These are phyloP conservation scores for Pleurotus giganteus DNA, from an alignment of 768 basidiomycete genomes.

Conservation along the genomic window DNA sequence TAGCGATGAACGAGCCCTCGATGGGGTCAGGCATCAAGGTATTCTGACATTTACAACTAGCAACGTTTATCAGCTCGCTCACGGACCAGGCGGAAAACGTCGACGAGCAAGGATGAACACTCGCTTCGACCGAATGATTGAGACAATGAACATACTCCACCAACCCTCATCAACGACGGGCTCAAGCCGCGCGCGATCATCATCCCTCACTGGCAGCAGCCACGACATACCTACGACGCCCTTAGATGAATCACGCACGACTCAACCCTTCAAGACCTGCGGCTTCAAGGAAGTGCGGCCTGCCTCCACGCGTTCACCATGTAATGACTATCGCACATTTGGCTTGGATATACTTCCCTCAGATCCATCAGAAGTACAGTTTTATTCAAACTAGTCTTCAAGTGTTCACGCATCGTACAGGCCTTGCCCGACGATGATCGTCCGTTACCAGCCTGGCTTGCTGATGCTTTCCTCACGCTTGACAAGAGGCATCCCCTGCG, in stretches of 20 bases:
- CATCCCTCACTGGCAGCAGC: constrained; percentile 42
- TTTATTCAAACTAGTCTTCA: not conserved
- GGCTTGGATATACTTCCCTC: not conserved
- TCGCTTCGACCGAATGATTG: constrained; percentile 67
- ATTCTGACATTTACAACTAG: not conserved
- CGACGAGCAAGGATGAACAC: constrained; percentile 53
- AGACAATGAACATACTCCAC: constrained; percentile 47
- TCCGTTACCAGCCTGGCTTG: constrained; percentile 56
- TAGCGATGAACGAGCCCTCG: constrained; percentile 12
- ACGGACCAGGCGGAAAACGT: constrained; percentile 37
- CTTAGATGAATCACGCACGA: constrained; percentile 32
- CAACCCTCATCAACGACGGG: constrained; percentile 20
- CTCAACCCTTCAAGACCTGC: too few species aligned
- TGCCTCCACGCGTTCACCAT: not conserved
- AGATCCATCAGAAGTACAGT: constrained; percentile 4
- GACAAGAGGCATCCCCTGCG: constrained; percentile 46
- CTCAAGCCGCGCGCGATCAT: constrained; percentile 35
- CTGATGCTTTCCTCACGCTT: constrained; percentile 47
- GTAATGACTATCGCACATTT: not conserved
- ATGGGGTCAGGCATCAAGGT: constrained; percentile 2
- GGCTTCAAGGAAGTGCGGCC: not conserved
- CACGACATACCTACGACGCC: constrained; percentile 40
- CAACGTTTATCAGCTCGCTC: constrained; percentile 8
- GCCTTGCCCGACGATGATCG: constrained; percentile 20
- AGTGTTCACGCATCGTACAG: constrained; percentile 3